These are phyloP conservation scores for Aspergillus luchuensis DNA, from an alignment of 2,329 filamentous ascomycete genomes.

Conservation along the genomic window DNA sequence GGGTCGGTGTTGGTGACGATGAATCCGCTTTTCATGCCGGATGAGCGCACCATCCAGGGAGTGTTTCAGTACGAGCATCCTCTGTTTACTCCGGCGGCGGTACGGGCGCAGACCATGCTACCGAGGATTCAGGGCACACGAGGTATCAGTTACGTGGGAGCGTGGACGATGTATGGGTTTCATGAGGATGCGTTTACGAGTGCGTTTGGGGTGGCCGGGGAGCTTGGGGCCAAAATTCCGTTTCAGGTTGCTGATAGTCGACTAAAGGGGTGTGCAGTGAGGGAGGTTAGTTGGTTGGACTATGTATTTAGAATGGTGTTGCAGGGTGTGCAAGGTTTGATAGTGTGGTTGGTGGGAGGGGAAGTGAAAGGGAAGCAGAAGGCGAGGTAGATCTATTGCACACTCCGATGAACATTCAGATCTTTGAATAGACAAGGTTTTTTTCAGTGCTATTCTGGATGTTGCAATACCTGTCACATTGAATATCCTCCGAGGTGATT, in stretches of 20 bases:
- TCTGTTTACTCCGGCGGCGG: conserved; percentile 5
- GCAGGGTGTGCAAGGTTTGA: neutral
- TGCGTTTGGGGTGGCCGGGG: neutral
- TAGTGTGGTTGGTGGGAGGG: neutral
- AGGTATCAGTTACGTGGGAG: conserved; percentile 6
- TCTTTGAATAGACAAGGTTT: neutral
- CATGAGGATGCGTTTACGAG: conserved; percentile 12
- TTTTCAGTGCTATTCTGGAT: too few species aligned
- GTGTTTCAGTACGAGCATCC: conserved; percentile 5
- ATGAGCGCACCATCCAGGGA: neutral
- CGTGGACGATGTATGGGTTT: conserved; percentile 13
- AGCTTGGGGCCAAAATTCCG: conserved; percentile 1
- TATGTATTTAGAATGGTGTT: neutral
- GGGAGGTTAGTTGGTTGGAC: neutral
- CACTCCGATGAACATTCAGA: too few species aligned
- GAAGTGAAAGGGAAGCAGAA: neutral
- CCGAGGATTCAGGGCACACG: conserved; percentile 2
- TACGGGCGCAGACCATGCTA: conserved; percentile 2
- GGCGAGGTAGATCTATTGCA: neutral
- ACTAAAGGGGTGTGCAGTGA: neutral
- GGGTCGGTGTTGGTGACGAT: conserved; percentile 7
- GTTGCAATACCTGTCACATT: too few species aligned
- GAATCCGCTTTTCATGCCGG: conserved; percentile 2
- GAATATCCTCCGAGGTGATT: too few species aligned
- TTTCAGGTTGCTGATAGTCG: neutral